Evolutionary conservation across 495 filamentous ascomycete genomes (phyloP), one percentile per base, ranked within the genome.

Genomic region (Daldinia bambusicola): DNA sequence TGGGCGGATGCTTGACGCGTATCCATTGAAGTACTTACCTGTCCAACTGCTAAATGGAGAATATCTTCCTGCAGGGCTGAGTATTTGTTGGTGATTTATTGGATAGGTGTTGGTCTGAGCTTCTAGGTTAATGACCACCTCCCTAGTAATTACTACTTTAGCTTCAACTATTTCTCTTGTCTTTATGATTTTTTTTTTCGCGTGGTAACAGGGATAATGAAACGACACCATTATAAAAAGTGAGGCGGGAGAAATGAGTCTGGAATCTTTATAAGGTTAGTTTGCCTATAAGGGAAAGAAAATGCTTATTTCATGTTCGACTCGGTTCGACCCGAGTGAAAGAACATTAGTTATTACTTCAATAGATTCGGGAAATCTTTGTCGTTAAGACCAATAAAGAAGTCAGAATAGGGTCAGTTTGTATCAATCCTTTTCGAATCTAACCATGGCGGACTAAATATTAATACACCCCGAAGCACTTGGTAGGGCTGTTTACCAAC

Each of bases 131-230:
- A 26, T 26, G 3, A 26, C 26, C 26, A 26, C 26, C 26, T 26
- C 26, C 26, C 26, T 26, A 26, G 26, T 53, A 60, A 36, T 6
- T 36, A 1, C 37, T 58, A 58, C 45, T 43, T 20, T 31, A 69
- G 66, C 57, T 58, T 7, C 26, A 26, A 26, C 26, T 26, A 26
- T 69, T 30, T 10, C 59, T 65, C 38, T 58, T 36, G 32, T 51
- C 36, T 31, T 45, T 48, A 16, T 20, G 48, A 31, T 26, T 3
- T 26, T 26, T 3, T 26, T 55, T 67, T 63, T 53, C 32, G 63
- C 63, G 70, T 66, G 57, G 66, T 20, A 43, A 69, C 70, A 73
- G 70, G 70, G 70, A 73, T 73, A 61, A 53, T 73, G 70, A 73
- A 73, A 73, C 70, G 61, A 73, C 30, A 20, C 70, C 65, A 69